Base-by-base conservation (phyloP, 23 red algal species). In the Pyropia yezoensis region DNA sequence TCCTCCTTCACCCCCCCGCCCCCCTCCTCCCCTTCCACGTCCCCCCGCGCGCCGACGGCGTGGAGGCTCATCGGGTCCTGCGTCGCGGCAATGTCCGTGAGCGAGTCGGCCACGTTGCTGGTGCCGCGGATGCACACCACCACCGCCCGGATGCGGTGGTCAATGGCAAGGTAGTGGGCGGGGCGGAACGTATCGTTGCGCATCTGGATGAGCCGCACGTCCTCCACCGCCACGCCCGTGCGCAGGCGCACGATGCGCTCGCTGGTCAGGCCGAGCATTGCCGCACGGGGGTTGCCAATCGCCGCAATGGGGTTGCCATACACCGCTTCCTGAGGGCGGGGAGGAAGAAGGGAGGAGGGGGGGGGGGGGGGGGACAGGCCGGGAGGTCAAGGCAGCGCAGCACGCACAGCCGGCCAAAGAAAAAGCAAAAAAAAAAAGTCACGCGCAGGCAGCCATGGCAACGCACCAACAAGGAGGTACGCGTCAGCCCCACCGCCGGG, bases 61-160 rank as follows among this genome's bases (percentile, higher is more conserved):
- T 67, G 65, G 63, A 90, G 61, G 20, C 27, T 50, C 33, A 93
- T 68, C 25, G 88, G 88, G 51, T 78, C 73, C 16, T 57, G 69
- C 12, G 74, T 72, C 18, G 77, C 80, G 16, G 75, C 80, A 50
- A 95, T 57, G 67, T 95, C 89, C 13, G 89, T 95, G 9, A 88
- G 65, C 61, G 76, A 68, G 53, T 95, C 89, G 24, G 77, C 61
- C 47, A 95, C 73, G 57, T 73, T 83, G 27, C 73, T 69, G 18
- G 89, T 95, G 13, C 89, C 89, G 18, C 89, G 53, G 30, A 95
- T 69, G 66, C 67, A 80, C 9, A 95, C 76, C 33, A 95, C 89
- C 24, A 95, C 55, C 21, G 89, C 65, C 6, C 52, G 57, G 22
- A 78, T 64, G 54, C 63, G 59, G 47, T 77, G 80, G 33, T 95